phyloP scores from a whole-genome alignment of 768 basidiomycete genomes.

The Auricularia sp. region DNA sequence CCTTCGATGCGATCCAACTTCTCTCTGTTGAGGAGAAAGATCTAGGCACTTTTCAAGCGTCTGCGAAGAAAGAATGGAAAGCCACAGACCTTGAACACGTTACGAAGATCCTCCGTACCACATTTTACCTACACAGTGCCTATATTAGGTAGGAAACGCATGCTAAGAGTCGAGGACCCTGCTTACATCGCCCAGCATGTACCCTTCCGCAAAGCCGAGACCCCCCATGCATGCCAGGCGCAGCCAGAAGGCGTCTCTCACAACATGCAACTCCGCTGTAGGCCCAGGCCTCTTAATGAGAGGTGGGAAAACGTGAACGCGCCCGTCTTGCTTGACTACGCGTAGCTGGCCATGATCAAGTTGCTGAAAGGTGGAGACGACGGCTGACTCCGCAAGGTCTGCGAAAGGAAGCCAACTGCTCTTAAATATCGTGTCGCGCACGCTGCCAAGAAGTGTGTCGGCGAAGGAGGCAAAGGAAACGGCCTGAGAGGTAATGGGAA shows the following conservation, averaged over 20 bases:
- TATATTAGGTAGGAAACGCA: conserved; percentile 53
- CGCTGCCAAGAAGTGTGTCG: neutral
- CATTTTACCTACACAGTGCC: conserved; percentile 11
- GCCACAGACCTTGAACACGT: neutral
- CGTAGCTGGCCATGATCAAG: conserved; percentile 39
- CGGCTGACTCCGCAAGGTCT: conserved; percentile 35
- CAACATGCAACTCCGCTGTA: neutral
- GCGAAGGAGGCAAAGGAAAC: neutral
- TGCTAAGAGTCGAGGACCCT: conserved; percentile 42
- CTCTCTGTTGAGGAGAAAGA: conserved; percentile 50
- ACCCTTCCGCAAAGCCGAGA: conserved; percentile 66
- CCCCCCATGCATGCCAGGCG: conserved; percentile 38
- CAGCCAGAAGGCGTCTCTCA: neutral
- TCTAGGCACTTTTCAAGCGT: conserved; percentile 26
- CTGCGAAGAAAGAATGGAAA: neutral
- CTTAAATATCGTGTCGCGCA: conserved; percentile 29
- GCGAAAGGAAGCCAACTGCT: conserved; percentile 37
- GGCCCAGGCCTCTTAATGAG: neutral
- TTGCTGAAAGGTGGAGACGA: conserved; percentile 23
- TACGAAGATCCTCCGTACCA: neutral
- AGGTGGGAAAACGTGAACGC: neutral
- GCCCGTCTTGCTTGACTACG: conserved; percentile 23
- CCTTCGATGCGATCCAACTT: conserved; percentile 42
- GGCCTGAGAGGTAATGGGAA: too few species aligned
- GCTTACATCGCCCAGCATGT: conserved; percentile 59